Evolutionary conservation across 768 basidiomycete genomes (phyloP), one percentile per base, ranked within the genome.

Genomic region (Crepidotus variabilis): DNA sequence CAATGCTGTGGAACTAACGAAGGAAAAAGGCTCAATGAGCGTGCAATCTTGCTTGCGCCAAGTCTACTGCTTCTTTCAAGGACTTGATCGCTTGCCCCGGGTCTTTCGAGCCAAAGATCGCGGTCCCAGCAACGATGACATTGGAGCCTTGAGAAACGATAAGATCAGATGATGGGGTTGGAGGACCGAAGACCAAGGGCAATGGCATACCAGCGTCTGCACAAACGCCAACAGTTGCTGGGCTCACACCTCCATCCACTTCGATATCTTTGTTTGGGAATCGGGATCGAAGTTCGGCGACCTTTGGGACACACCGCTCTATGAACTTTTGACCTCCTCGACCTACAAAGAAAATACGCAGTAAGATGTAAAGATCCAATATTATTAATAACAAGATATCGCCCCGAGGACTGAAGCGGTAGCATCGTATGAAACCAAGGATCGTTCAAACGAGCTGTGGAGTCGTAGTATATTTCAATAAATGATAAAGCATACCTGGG

Each of bases 241-340:
- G 90, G 6, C 94, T 90, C n/a, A 99, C 90, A 36, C 97, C 97
- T 32, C 97, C 97, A 69, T 99, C 97, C 51, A 99, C 97, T 72
- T 99, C 93, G 57, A 99, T 98, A 67, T 98, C 92, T 71, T 92
- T 97, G 56, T 88, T 77, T 5, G 95, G 95, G 76, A 97, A 98
- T 23, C 94, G 84, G 34, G 79, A 77, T 14, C 97, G 88, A 56
- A 98, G 85, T 67, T 97, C 92, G 21, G 87, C 74, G 14, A 98
- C 94, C 75, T 99, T 98, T 61, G 90, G 86, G 23, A 98, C 85
- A 67, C 95, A 98, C 62, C 90, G 82, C 8, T 92, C 88, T 63
- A 98, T 75, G 72, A 99, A 98, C 71, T 96, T 98, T 70, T 99
- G 97, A 2, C 97, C 97, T 28, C 97, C 97, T 6, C 85, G 85